A percentile compares a stretch with the other conserved stretches of the same genome.
Conservation (phyloP, 1,284 basidiomycete species). For the Somion occarium region DNA sequence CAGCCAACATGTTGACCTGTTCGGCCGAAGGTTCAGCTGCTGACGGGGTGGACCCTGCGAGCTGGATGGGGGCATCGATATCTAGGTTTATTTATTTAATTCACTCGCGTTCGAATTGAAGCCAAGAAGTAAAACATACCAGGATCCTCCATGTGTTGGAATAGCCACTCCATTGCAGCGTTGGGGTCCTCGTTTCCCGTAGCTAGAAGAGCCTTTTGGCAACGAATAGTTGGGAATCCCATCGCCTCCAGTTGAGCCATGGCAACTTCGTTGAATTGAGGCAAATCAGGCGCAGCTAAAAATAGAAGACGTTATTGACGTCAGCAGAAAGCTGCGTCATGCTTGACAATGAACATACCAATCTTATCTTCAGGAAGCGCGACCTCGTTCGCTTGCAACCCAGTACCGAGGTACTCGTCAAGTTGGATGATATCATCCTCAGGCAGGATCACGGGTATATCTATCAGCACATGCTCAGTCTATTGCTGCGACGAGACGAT, state of each 20-base stretch:
- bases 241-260: slow-evolving; percentile 77
- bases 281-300: slow-evolving; percentile 33
- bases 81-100: slow-evolving; percentile 39
- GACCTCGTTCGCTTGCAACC: slow-evolving; percentile 71
- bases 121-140: slow-evolving; percentile 49
- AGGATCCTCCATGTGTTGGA: slow-evolving; percentile 92
- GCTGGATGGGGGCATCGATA: slow-evolving; percentile 80
- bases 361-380: slow-evolving; percentile 60
- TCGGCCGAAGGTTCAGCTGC: slow-evolving; percentile 60
- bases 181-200: slow-evolving; percentile 81
- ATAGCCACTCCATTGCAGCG: slow-evolving; percentile 93
- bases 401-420: slow-evolving; percentile 68
- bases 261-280: slow-evolving; percentile 70
- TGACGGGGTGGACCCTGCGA: slow-evolving; percentile 19
- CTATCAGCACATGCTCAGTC: slow-evolving; percentile 33
- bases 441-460: slow-evolving; percentile 83
- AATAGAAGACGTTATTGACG: background rate
- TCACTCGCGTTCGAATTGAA: background rate
- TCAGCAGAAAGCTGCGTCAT: background rate
- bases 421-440: slow-evolving; percentile 57
- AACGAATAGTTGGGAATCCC: slow-evolving; percentile 83
- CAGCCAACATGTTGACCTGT: slow-evolving; percentile 69
- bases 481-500: background rate
- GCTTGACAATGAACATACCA: slow-evolving; percentile 24
- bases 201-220: slow-evolving; percentile 86